Evolutionary conservation across 495 filamentous ascomycete genomes (phyloP), one percentile per base, ranked within the genome.

Genomic region (Hypoxylon lienhwacheense): DNA sequence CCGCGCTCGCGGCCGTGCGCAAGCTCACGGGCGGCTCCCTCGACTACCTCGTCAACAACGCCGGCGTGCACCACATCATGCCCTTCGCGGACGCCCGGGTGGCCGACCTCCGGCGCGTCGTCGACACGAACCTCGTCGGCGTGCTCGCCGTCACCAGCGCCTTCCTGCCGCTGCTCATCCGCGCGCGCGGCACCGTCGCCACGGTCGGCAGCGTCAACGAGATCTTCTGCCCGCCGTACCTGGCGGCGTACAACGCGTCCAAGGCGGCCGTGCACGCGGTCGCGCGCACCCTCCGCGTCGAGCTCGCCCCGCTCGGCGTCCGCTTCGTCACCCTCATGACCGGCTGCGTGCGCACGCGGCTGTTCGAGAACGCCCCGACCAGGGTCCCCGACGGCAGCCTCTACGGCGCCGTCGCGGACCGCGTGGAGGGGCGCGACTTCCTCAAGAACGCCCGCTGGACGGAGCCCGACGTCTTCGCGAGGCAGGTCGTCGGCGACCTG

Each of bases 31-130:
- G 19, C 20, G 41, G 40, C 4, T 32, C 47, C 65, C 70, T 85
- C 5, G 73, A 80, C 40, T 64, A 76, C 15, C 70, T 85, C 4
- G 64, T 85, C 34, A 84, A 85, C 59, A 84, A 84, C 50, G 78
- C 81, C 36, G 81, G 76, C 12, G 39, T 56, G n/a, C 63, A 61
- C 35, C 72, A 71, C 22, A 49, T 59, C 49, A 72, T 75, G 63
- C 77, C 71, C 7, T 58, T 79, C 21, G 21, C 74, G 0, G 82
- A 86, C 56, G 55, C 74, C 2, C 65, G 72, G 29, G 43, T 82
- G 1, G 70, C 70, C 6, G 68, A 66, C 4, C 68, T 70, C 0
- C 71, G 72, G 34, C 59, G 62, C 3, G 63, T 83, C 2, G 77
- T 80, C 46, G 72, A 85, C 7, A 65, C 73, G 17, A 85, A 86